phyloP scores from a whole-genome alignment of 2,329 filamentous ascomycete genomes.

The Neocucurbitaria cava region DNA sequence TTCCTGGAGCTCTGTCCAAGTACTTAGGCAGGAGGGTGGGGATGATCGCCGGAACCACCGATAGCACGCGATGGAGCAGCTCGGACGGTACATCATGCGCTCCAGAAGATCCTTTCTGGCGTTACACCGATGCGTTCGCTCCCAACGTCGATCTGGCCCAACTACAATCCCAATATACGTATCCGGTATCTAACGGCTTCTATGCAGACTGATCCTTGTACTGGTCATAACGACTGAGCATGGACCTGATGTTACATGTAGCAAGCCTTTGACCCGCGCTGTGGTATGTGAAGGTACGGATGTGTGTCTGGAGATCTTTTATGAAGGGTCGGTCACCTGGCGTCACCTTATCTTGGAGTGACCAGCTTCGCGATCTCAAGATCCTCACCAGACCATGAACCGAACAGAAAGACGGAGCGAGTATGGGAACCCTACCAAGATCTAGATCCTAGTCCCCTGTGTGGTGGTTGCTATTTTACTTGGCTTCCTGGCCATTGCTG shows the following conservation, averaged over 20 bases:
- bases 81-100: background rate
- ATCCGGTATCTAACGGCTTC: constrained; percentile 3
- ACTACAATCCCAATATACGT: constrained; percentile 9
- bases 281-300: background rate
- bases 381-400: background rate
- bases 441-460: background rate
- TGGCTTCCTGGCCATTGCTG: background rate
- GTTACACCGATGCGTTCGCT: background rate
- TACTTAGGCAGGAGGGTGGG: background rate
- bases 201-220: background rate
- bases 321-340: background rate
- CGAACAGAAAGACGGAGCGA: background rate
- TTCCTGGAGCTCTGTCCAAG: background rate
- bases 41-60: background rate
- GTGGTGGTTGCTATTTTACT: background rate
- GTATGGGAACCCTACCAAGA: background rate
- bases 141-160: constrained; percentile 5
- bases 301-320: background rate
- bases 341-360: background rate
- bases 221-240: constrained; percentile 1
- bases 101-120: background rate
- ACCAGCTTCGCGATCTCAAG: background rate
- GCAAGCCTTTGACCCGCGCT: background rate
- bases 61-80: background rate
- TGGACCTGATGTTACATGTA: constrained; percentile 7